These are phyloP conservation scores for Phytophthora citrophthora DNA, from an alignment of 352 stramenopile species.

Conservation along the genomic window DNA sequence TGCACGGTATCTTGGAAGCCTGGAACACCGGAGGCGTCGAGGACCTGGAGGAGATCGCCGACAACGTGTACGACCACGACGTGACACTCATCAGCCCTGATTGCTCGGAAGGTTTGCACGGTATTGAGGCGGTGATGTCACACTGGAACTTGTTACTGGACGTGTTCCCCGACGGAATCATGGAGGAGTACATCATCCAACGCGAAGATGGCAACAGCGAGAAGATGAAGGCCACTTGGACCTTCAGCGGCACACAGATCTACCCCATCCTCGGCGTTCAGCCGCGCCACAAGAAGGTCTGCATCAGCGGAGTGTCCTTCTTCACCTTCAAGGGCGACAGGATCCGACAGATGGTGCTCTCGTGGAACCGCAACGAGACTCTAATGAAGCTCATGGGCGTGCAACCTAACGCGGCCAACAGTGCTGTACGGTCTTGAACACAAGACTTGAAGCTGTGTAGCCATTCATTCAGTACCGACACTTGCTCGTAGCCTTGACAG, in stretches of 20 bases:
- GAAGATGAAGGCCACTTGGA: constrained; percentile 76
- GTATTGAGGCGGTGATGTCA: constrained; percentile 72
- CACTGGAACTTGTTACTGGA: constrained; percentile 77
- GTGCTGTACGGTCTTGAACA: constrained; percentile 10
- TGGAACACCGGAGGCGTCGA: constrained; percentile 87
- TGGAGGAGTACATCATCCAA: constrained; percentile 84
- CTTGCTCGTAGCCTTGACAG: constrained; percentile 15
- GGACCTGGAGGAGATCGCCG: constrained; percentile 83
- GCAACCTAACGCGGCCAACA: constrained; percentile 32
- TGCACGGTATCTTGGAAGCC: constrained; percentile 77
- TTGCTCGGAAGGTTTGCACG: constrained; percentile 65
- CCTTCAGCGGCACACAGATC: constrained; percentile 82
- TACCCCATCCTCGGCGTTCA: constrained; percentile 75
- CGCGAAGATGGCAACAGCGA: constrained; percentile 61
- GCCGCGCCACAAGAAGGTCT: constrained; percentile 79
- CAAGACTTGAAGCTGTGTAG: no score
- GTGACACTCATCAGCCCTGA: constrained; percentile 74
- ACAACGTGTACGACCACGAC: constrained; percentile 76
- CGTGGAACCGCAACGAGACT: constrained; percentile 79
- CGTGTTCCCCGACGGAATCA: constrained; percentile 81
- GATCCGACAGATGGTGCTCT: constrained; percentile 74
- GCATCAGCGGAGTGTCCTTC: constrained; percentile 76
- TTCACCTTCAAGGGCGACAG: constrained; percentile 83
- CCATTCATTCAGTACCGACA: constrained; percentile 9
- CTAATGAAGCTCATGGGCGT: constrained; percentile 78